Evolutionary conservation across 1,139 yeast genomes (phyloP).

Genomic region (Suhomyces atakaporum): DNA sequence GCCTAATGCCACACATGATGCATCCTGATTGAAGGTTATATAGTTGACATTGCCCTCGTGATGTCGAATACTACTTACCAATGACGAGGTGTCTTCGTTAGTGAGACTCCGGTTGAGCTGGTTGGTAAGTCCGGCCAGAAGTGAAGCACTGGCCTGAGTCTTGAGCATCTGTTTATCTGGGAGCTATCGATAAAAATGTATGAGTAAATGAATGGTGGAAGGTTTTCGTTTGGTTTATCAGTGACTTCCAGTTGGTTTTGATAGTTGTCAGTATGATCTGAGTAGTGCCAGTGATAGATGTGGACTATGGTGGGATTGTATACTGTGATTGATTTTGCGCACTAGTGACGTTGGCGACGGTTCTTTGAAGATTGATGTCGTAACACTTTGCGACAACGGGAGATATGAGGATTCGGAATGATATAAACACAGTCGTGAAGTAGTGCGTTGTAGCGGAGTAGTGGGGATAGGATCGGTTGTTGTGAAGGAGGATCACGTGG

Average conservation of each 20-base stretch:
- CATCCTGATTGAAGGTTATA: constrained; percentile 88
- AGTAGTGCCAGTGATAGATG: no score
- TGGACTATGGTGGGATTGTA: background rate
- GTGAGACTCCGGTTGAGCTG: constrained; percentile 14
- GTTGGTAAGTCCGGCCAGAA: constrained; percentile 15
- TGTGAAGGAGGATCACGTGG: no score
- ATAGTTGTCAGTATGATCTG: no score
- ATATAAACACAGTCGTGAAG: background rate
- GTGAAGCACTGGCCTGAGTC: constrained; percentile 16
- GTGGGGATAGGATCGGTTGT: background rate
- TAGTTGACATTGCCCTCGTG: constrained; percentile 44
- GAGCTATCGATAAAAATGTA: no score
- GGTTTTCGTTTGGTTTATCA: no score
- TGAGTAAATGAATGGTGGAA: no score
- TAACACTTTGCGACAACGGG: background rate
- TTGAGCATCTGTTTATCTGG: no score
- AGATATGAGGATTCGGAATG: no score
- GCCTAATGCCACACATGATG: constrained; percentile 84
- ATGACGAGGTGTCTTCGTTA: constrained; percentile 11
- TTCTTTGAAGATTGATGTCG: background rate
- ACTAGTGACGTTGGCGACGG: no score
- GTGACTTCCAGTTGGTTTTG: no score
- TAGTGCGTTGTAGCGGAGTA: background rate
- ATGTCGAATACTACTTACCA: constrained; percentile 10
- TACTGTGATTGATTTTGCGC: background rate